Evolutionary conservation across 805 yeast species (phyloP).

Genomic region (Isabelozyma rhagii): DNA sequence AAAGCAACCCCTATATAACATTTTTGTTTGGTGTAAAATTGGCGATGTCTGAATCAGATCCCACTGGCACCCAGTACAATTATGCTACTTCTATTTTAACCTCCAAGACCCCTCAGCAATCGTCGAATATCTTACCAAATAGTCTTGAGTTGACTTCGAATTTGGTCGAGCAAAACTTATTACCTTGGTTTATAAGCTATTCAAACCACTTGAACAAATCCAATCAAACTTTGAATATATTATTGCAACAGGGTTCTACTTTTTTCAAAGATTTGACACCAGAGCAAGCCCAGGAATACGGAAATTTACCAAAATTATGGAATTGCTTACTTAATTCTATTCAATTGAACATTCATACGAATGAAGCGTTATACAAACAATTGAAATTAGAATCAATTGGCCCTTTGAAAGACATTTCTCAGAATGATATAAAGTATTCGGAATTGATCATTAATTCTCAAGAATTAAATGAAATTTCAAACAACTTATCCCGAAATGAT

Average conservation of each 20-base stretch:
- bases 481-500: constrained; percentile 14
- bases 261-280: constrained; percentile 12
- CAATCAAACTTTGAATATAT: constrained; percentile 58
- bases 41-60: background rate
- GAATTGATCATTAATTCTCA: constrained; percentile 50
- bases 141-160: constrained; percentile 26
- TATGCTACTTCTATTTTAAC: constrained; percentile 38
- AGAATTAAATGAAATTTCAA: constrained; percentile 38
- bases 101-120: constrained; percentile 39
- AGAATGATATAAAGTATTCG: constrained; percentile 52
- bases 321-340: constrained; percentile 47
- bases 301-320: constrained; percentile 43
- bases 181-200: constrained; percentile 30
- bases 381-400: constrained; percentile 54
- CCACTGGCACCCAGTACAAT: constrained; percentile 9
- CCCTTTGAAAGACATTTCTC: constrained; percentile 51
- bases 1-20: background rate
- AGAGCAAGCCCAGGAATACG: constrained; percentile 28
- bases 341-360: constrained; percentile 48
- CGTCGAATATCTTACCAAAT: constrained; percentile 36
- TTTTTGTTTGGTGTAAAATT: too few relatives aligned
- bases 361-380: constrained; percentile 43
- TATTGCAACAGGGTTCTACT: constrained; percentile 42
- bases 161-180: constrained; percentile 27
- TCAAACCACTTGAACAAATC: constrained; percentile 15